Percentiles rank a stretch among this genome's conserved stretches.
phyloP scores from a whole-genome alignment of 2,329 filamentous ascomycete genomes.

The Rhinocladiella similis region DNA sequence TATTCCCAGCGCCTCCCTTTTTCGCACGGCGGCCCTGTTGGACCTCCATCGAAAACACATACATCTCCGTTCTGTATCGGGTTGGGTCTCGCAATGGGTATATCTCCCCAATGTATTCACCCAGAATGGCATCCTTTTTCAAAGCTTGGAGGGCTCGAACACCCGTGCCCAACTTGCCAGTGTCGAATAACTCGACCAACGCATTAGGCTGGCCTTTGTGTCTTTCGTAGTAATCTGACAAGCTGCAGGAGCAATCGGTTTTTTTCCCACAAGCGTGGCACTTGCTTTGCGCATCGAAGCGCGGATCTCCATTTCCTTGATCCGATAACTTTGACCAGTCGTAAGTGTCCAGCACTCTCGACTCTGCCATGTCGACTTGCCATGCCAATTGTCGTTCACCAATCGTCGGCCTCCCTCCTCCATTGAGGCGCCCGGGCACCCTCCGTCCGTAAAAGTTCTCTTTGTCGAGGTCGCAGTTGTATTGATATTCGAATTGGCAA shows the following conservation, averaged over 20 bases:
- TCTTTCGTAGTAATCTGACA: conserved; percentile 5
- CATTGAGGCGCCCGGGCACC: background rate
- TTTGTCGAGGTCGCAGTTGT: conserved; percentile 3
- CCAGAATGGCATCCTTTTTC: conserved; percentile 6
- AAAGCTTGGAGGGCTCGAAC: conserved; percentile 24
- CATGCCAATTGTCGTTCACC: background rate
- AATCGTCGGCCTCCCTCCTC: background rate
- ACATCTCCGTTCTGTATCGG: background rate
- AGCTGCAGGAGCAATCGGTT: conserved; percentile 14
- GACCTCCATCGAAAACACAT: background rate
- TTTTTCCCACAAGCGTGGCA: conserved; percentile 6
- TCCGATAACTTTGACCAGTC: background rate
- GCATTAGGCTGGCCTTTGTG: background rate
- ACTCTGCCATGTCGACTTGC: conserved; percentile 11
- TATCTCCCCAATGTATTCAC: conserved; percentile 27
- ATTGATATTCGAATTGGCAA: conserved; percentile 8
- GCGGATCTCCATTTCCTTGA: conserved; percentile 1
- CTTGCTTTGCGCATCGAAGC: conserved; percentile 3
- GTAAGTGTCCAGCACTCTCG: conserved; percentile 9
- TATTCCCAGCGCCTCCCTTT: background rate
- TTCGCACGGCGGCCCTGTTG: background rate
- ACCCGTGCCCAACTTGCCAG: conserved; percentile 13
- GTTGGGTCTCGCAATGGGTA: conserved; percentile 3
- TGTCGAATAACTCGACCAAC: conserved; percentile 19
- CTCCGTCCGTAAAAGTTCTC: background rate